phyloP scores from a whole-genome alignment of 768 basidiomycete species.

The Imleria badia region DNA sequence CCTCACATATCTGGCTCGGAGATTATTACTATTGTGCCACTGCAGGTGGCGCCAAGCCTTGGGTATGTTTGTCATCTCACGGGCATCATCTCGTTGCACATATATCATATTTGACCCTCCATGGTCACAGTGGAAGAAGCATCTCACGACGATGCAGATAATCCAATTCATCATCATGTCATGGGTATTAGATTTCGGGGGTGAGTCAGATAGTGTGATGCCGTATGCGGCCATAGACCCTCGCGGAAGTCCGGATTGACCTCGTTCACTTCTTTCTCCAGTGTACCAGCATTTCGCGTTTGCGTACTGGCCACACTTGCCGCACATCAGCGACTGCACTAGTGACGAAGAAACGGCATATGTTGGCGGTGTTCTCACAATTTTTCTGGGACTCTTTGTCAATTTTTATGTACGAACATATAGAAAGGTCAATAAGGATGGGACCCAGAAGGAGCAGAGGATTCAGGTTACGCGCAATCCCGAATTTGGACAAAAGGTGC shows the following conservation, averaged over 20 bases:
- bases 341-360: slow-evolving; percentile 20
- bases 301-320: slow-evolving; percentile 24
- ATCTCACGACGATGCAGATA: slow-evolving; percentile 29
- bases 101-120: not conserved
- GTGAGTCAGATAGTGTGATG: slow-evolving; percentile 15
- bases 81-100: not conserved
- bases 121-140: slow-evolving; percentile 24
- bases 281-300: slow-evolving; percentile 29
- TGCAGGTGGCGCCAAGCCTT: slow-evolving; percentile 51
- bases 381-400: slow-evolving; percentile 25
- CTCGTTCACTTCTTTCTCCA: not conserved
- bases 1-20: slow-evolving; percentile 30
- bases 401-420: slow-evolving; percentile 29
- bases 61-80: slow-evolving; percentile 12
- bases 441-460: not conserved
- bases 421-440: not conserved
- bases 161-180: slow-evolving; percentile 24
- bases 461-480: not conserved
- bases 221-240: not conserved
- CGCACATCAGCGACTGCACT: slow-evolving; percentile 27
- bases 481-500: not conserved
- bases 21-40: slow-evolving; percentile 99
- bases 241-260: not conserved
- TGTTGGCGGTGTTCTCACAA: slow-evolving; percentile 11
- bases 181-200: slow-evolving; percentile 20